Percentiles rank a stretch among this genome's conserved stretches.
phyloP scores from a whole-genome alignment of 176 grass and related monocot species.

The Oryza glumipatula region DNA sequence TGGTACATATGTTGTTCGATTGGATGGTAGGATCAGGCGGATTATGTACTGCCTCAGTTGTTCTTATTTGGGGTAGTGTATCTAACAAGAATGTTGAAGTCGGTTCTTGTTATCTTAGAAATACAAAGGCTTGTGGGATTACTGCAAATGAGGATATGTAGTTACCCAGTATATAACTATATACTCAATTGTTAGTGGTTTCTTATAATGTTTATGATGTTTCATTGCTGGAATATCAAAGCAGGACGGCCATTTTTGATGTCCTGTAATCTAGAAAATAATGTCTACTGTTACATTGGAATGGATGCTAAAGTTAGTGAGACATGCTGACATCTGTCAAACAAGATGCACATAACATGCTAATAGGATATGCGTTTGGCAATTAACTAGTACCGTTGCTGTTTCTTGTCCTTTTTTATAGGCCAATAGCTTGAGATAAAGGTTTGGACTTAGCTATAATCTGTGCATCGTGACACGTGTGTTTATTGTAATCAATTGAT shows the following conservation, averaged over 20 bases:
- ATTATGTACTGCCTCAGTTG: neutral
- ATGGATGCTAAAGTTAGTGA: neutral
- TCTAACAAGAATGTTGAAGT: neutral
- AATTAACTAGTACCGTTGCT: neutral
- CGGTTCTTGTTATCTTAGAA: neutral
- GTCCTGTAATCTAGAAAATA: neutral
- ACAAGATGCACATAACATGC: neutral
- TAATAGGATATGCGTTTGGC: constrained; percentile 12
- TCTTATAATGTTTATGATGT: neutral
- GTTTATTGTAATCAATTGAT: neutral
- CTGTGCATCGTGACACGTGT: neutral
- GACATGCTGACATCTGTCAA: neutral
- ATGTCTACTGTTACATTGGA: constrained; percentile 34
- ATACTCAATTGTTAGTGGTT: neutral
- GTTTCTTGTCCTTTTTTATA: neutral
- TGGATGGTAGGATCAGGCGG: neutral
- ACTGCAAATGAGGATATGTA: neutral
- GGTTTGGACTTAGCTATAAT: neutral
- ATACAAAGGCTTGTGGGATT: neutral
- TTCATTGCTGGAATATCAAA: neutral
- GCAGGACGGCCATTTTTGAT: neutral
- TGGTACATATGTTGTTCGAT: neutral
- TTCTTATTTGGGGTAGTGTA: neutral
- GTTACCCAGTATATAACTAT: neutral
- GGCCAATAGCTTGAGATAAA: neutral